Percentiles rank a stretch among this genome's conserved stretches.
phyloP scores from a whole-genome alignment of 2,329 filamentous ascomycete genomes.

The Cladorrhinum sp. region DNA sequence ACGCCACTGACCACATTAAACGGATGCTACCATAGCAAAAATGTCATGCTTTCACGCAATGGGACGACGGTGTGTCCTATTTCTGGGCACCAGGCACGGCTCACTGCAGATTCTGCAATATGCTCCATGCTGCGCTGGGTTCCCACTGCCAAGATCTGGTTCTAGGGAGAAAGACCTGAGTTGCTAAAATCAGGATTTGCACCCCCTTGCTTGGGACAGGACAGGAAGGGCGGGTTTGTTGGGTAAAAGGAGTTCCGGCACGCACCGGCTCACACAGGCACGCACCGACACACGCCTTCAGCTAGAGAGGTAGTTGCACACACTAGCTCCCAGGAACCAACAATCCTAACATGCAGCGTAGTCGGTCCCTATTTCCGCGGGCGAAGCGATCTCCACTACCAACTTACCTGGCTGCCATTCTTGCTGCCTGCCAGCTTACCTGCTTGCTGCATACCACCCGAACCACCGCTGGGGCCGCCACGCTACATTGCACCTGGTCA shows the following conservation, averaged over 20 bases:
- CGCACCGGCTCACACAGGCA: not conserved
- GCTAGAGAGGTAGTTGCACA: not conserved
- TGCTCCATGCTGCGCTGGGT: not conserved
- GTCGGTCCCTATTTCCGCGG: not conserved
- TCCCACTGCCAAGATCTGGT: not conserved
- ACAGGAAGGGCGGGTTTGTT: not conserved
- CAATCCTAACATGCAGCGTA: not conserved
- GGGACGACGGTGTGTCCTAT: not conserved
- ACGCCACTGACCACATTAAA: conserved; percentile 17
- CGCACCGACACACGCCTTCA: not conserved
- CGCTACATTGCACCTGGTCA: not conserved
- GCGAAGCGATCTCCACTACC: not conserved
- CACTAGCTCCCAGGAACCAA: not conserved
- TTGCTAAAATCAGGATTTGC: not conserved
- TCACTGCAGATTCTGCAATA: not conserved
- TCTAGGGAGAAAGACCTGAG: not conserved
- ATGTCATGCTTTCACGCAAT: conserved; percentile 11
- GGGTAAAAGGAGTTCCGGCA: not conserved
- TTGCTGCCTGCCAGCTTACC: not conserved
- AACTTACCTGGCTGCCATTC: not conserved
- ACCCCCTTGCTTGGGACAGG: not conserved
- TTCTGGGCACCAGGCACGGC: not conserved
- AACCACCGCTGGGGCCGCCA: not conserved
- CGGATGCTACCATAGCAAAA: conserved; percentile 12
- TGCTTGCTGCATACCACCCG: not conserved